phyloP scores from a whole-genome alignment of 2,329 filamentous ascomycete genomes.

The Paraphoma sp. region DNA sequence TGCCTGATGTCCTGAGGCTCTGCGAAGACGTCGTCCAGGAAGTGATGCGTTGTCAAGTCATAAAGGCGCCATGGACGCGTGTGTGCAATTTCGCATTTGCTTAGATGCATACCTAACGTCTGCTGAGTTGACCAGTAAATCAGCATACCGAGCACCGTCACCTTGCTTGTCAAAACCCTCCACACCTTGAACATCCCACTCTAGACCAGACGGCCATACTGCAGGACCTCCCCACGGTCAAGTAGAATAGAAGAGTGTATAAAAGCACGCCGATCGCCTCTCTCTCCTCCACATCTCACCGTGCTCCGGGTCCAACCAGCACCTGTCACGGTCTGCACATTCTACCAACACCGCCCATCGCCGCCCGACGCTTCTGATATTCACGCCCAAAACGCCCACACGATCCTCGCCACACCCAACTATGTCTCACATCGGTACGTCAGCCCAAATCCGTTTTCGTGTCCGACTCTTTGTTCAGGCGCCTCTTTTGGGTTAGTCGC shows the following conservation, averaged over 20 bases:
- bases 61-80: constrained; percentile 9
- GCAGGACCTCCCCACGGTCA: background rate
- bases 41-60: constrained; percentile 3
- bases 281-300: background rate
- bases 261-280: constrained; percentile 3
- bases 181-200: constrained; percentile 7
- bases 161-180: constrained; percentile 9
- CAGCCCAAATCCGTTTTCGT: background rate
- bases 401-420: background rate
- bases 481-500: background rate
- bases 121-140: constrained; percentile 3
- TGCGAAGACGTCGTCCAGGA: background rate
- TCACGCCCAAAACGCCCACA: background rate
- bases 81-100: constrained; percentile 6
- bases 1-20: constrained; percentile 9
- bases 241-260: background rate
- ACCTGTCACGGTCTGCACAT: background rate
- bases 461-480: background rate
- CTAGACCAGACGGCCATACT: background rate
- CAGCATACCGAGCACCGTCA: constrained; percentile 1
- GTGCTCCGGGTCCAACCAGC: background rate
- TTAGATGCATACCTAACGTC: constrained; percentile 2
- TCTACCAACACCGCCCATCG: background rate
- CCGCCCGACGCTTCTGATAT: background rate
- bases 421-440: constrained; percentile 15